Conservation (phyloP, 2,329 filamentous ascomycete species). For the Blastomyces percursus region DNA sequence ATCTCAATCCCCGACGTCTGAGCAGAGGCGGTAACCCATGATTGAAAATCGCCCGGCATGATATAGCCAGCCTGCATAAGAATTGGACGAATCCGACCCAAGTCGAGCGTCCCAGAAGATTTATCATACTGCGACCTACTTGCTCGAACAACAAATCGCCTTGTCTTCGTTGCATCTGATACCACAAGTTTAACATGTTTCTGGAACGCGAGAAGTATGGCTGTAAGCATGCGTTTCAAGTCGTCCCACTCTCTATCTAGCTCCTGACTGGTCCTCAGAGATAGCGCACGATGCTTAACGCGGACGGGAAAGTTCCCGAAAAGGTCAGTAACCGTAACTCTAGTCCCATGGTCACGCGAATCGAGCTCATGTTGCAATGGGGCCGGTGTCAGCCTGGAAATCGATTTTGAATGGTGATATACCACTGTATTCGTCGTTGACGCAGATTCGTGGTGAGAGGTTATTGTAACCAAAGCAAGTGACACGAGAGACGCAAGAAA, state of each 20-base stretch:
- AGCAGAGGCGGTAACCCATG: constrained; percentile 63
- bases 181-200: constrained; percentile 46
- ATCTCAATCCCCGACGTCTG: constrained; percentile 52
- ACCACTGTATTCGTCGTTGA: constrained; percentile 50
- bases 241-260: constrained; percentile 54
- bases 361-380: constrained; percentile 47
- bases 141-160: constrained; percentile 25
- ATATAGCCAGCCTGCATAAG: constrained; percentile 57
- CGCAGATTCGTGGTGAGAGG: constrained; percentile 51
- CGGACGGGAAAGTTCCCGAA: constrained; percentile 88
- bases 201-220: constrained; percentile 61
- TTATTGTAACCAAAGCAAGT: constrained; percentile 65
- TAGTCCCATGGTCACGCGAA: constrained; percentile 57
- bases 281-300: constrained; percentile 61
- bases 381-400: constrained; percentile 55
- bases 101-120: neutral
- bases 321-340: constrained; percentile 63
- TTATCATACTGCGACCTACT: neutral
- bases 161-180: constrained; percentile 40
- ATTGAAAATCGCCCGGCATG: constrained; percentile 39
- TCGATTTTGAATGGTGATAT: constrained; percentile 57
- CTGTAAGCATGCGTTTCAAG: constrained; percentile 49
- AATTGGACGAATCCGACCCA: constrained; percentile 36
- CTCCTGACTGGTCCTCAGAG: constrained; percentile 41
- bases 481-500: constrained; percentile 69